Evolutionary conservation across 208 protist genomes (phyloP).

Genomic region (Balamuthia mandrillaris): DNA sequence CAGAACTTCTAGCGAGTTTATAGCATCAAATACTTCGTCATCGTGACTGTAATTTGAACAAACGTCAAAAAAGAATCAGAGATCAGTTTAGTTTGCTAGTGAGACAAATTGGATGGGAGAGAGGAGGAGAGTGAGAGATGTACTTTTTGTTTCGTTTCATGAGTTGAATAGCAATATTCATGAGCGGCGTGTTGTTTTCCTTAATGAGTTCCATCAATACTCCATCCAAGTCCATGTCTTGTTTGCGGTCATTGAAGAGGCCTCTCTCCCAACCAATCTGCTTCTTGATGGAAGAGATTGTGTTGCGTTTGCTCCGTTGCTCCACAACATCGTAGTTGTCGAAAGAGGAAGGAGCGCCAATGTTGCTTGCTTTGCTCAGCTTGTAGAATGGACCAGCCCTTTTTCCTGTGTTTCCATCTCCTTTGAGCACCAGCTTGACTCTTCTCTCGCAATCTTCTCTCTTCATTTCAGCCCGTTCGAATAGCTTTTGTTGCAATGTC

Average conservation of each 20-base stretch:
- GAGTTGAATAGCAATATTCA: not conserved
- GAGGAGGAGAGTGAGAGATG: not conserved
- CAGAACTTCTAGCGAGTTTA: constrained; percentile 1
- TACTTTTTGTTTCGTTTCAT: constrained; percentile 1
- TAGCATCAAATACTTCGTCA: not conserved
- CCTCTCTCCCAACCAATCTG: not conserved
- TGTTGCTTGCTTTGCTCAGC: not conserved
- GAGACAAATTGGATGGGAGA: not conserved
- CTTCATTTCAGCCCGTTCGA: not conserved
- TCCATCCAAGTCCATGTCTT: not conserved
- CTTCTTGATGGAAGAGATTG: not conserved
- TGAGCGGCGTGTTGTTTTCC: not conserved
- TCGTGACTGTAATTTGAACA: not conserved
- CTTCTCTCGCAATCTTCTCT: not conserved
- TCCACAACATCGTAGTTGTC: not conserved
- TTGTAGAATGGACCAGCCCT: too few relatives aligned
- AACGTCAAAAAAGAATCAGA: not conserved
- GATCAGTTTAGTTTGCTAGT: not conserved
- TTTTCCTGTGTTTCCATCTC: not conserved
- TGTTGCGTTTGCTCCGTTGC: not conserved
- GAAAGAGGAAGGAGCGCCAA: not conserved
- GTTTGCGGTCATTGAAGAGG: not conserved
- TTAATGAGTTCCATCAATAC: constrained; percentile 8
- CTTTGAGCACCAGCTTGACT: not conserved
- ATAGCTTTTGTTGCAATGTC: not conserved